Evolutionary conservation across 768 basidiomycete genomes (phyloP), one percentile per base, ranked within the genome.

Genomic region (Neoboletus magnificus): DNA sequence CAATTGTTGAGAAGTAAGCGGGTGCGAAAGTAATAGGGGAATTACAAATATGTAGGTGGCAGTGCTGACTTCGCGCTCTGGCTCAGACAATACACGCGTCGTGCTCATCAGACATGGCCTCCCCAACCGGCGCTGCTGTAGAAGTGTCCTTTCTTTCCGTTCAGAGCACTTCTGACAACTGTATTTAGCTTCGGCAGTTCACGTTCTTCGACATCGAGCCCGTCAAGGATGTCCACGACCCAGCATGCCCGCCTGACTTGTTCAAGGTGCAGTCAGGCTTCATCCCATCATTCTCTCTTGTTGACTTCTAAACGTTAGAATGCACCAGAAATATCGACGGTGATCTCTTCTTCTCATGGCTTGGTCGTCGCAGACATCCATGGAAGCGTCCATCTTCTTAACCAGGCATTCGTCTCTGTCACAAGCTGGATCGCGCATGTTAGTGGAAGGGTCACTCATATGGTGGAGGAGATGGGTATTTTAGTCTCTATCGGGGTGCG

Each of bases 401-500:
- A 86, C 69, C 76, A 81, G 35, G 82, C 87, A 29, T 93, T 93
- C 65, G 86, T 89, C 64, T 77, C 85, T 1, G 67, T 77, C 10
- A 77, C 76, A 35, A 86, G 87, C 56, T 95, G 92, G 92, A 68
- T 91, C 46, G 92, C 90, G 6, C 89, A 93, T 70, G 76, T 80
- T 13, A 81, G 78, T 11, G 93, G 93, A 37, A 76, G 91, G 35
- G 91, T 93, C 18, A 92, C 89, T 10, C 92, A 94, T 66, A 86
- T 97, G 85, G 79, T 81, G 0, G 94, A 96, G 72, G 80, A 82
- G 46, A 84, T 83, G 60, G 90, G 89, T 0, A 76, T 94, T 39
- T 76, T 98, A 29, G 77, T 98, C n/a, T 92, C 93, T 4, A 78
- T 98, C 23, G 96, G 95, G 30, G 93, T 94, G 65, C 48, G 89